A percentile compares a stretch with the other conserved stretches of the same genome.
Conservation (phyloP, 1,284 basidiomycete species). For the Malassezia arunalokei region DNA sequence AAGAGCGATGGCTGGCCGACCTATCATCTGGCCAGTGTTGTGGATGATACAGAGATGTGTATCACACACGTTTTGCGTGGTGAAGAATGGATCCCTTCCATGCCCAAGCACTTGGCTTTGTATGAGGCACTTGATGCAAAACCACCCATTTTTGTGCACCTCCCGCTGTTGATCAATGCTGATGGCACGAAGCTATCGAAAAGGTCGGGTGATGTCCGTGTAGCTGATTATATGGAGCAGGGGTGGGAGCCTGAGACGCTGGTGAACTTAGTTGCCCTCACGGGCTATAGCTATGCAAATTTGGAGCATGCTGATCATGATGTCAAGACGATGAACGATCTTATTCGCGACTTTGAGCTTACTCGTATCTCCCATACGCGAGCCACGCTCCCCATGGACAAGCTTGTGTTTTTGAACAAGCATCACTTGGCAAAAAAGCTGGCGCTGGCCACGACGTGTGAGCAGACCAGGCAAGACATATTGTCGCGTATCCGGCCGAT, state of each 20-base stretch:
- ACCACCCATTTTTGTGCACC: constrained; percentile 73
- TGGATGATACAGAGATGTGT: constrained; percentile 90
- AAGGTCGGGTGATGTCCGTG: constrained; percentile 73
- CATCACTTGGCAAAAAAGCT: constrained; percentile 28
- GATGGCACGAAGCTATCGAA: constrained; percentile 94
- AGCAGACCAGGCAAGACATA: background rate
- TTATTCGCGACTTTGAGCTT: constrained; percentile 27
- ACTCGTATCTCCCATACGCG: constrained; percentile 31
- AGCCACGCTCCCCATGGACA: constrained; percentile 29
- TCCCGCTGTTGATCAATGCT: constrained; percentile 76
- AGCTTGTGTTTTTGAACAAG: constrained; percentile 36
- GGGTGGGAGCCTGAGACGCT: constrained; percentile 85
- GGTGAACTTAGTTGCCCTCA: constrained; percentile 81
- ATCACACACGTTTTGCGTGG: constrained; percentile 91
- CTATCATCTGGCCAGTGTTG: constrained; percentile 88
- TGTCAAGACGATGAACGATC: constrained; percentile 28
- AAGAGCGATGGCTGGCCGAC: constrained; percentile 90
- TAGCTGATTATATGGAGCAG: constrained; percentile 66
- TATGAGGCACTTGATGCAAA: constrained; percentile 64
- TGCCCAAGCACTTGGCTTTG: constrained; percentile 81
- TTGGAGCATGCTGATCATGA: constrained; percentile 18
- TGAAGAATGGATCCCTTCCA: constrained; percentile 91
- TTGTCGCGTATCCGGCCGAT: constrained; percentile 7
- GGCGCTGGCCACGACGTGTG: constrained; percentile 6
- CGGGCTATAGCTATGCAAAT: constrained; percentile 61